Base-by-base conservation (phyloP, 75 land plant genomes). In the Pseudotsuga menziesii region DNA sequence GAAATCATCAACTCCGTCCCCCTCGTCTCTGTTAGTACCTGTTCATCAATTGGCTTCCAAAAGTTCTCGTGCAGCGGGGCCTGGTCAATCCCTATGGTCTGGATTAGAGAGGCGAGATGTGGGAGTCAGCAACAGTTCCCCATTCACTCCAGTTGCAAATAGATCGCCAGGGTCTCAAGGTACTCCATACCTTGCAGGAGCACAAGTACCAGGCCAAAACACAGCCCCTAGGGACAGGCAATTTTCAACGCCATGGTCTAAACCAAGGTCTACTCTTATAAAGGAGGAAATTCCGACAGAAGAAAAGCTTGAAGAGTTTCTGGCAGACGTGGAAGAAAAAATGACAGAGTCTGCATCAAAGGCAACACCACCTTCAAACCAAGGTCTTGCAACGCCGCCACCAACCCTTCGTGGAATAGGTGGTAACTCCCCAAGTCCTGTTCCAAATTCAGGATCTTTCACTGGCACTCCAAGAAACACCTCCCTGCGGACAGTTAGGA, bases 401-500 rank as follows among this genome's bases (percentile, higher is more conserved):
- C 88, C 96, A 0, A 88, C 89, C 35, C 60, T 87, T 22, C 87
- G 81, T 56, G 88, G 95, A n/a, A 88, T 90, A 55, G 81, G 83
- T 11, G 35, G 85, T 3, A 67, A 80, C 12, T 87, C 84, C 48
- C 90, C 92, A 20, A 80, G 81, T 52, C 80, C 91, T 36, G 35
- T 85, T 20, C 23, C 82, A 4, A 80, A 48, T 56, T 86, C 91
- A 78, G 86, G 78, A 61, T 82, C 82, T 48, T 74, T 93, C 61
- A 84, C 89, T 64, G 90, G 92, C 77, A 83, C 95, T 61, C 83
- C 89, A 20, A 86, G 89, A 78, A 89, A 85, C 77, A 91, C 94
- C 56, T 95, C 95, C 32, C 58, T 94, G 67, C 89, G 99, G 81
- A 80, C 99, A n/a, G 86, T 95, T 75, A 87, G 99, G 76, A 89